phyloP scores from a whole-genome alignment of 345 rosid genomes.

The Diplotaxis tenuifolia region DNA sequence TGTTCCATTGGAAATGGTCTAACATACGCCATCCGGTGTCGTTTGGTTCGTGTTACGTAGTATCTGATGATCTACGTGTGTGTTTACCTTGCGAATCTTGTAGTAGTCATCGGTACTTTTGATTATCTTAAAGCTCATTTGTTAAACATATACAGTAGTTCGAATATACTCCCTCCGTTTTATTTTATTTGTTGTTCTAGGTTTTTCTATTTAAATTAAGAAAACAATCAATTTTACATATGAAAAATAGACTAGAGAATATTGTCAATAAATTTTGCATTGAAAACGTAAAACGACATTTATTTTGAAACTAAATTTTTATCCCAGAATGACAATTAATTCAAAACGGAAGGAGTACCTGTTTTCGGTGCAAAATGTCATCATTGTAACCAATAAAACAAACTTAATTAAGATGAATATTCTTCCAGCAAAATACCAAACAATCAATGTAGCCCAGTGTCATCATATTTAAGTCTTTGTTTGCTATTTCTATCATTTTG shows the following conservation, averaged over 20 bases:
- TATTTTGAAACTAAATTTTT: no score
- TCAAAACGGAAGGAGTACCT: no score
- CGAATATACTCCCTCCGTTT: no score
- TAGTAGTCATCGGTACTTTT: conserved; percentile 1
- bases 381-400: neutral
- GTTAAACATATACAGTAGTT: neutral
- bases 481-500: neutral
- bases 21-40: conserved; percentile 19
- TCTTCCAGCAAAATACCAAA: neutral
- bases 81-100: conserved; percentile 29
- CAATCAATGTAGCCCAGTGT: neutral
- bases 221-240: no score
- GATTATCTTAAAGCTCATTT: neutral
- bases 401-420: neutral
- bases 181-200: no score
- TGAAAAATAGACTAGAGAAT: no score
- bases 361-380: neutral
- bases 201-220: no score
- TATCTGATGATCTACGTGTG: conserved; percentile 29
- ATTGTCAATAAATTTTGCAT: no score
- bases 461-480: neutral
- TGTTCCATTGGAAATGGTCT: no score
- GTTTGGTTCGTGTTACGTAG: conserved; percentile 20
- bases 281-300: no score
- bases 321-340: no score